Evolutionary conservation across 2,329 filamentous ascomycete species (phyloP).

Genomic region (Cladosporium sp.): DNA sequence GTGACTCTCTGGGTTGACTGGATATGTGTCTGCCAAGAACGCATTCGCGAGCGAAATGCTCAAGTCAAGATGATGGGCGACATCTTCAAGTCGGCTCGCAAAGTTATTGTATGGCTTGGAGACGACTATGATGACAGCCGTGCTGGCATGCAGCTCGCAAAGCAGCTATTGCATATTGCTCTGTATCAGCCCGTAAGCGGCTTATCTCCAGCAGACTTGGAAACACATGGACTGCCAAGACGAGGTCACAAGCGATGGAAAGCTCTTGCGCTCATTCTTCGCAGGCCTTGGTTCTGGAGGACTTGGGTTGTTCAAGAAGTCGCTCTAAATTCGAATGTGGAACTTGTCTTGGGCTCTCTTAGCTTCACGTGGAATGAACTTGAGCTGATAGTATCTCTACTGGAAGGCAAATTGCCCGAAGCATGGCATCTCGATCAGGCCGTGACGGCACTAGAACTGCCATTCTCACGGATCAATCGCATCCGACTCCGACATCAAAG

Average conservation of each 20-base stretch:
- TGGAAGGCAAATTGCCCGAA: constrained; percentile 29
- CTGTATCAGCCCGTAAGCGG: constrained; percentile 19
- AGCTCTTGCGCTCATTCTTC: constrained; percentile 30
- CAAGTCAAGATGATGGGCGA: constrained; percentile 36
- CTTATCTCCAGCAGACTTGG: constrained; percentile 23
- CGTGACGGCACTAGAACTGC: constrained; percentile 30
- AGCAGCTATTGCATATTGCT: constrained; percentile 29
- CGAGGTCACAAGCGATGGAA: constrained; percentile 30
- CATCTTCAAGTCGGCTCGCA: constrained; percentile 32
- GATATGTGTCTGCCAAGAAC: constrained; percentile 35
- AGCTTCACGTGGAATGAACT: constrained; percentile 33
- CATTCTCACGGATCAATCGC: constrained; percentile 35
- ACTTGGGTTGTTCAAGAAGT: constrained; percentile 38
- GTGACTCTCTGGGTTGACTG: constrained; percentile 35
- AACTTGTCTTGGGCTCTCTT: constrained; percentile 30
- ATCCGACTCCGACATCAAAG: constrained; percentile 30
- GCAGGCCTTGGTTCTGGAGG: constrained; percentile 34
- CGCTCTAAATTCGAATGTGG: constrained; percentile 32
- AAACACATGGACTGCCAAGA: constrained; percentile 31
- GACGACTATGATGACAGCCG: constrained; percentile 31
- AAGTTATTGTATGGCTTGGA: constrained; percentile 36
- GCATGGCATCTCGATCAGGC: constrained; percentile 32
- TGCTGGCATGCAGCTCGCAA: constrained; percentile 33
- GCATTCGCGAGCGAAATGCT: constrained; percentile 31
- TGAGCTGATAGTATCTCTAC: constrained; percentile 28